Conservation (phyloP, 2,329 filamentous ascomycete genomes). For the Trichoderma sp. region DNA sequence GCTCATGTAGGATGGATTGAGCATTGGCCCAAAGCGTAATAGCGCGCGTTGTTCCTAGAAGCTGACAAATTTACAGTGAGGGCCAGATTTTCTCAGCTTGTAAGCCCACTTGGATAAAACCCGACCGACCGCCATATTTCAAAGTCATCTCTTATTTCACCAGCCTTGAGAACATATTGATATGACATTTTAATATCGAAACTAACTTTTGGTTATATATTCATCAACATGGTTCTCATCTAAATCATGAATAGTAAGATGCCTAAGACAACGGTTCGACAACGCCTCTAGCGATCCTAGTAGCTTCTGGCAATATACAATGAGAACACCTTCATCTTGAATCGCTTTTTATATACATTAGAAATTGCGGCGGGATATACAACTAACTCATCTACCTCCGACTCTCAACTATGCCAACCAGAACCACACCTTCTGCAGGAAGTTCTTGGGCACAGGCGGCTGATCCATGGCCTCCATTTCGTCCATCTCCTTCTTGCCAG, state of each 20-base stretch:
- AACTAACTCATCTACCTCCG: background rate
- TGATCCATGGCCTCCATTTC: slow-evolving; percentile 53
- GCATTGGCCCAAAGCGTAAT: background rate
- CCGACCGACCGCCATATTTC: background rate
- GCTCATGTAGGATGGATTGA: background rate
- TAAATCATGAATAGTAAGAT: background rate
- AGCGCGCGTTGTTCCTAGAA: background rate
- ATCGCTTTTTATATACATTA: slow-evolving; percentile 1
- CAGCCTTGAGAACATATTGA: background rate
- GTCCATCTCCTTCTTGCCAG: slow-evolving; percentile 64
- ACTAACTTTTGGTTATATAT: background rate
- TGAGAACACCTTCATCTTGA: background rate
- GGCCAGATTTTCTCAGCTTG: background rate
- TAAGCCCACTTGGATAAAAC: background rate
- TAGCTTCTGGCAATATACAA: background rate
- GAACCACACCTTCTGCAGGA: slow-evolving; percentile 55
- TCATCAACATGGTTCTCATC: background rate
- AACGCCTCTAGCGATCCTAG: background rate
- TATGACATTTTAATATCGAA: background rate
- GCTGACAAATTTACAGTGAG: background rate
- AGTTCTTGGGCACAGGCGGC: slow-evolving; percentile 52
- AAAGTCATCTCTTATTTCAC: background rate
- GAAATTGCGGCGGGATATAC: background rate
- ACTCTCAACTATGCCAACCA: slow-evolving; percentile 49
- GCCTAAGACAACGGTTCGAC: background rate